These are phyloP conservation scores for Cercis canadensis DNA, from an alignment of 306 rosid species.

Conservation along the genomic window DNA sequence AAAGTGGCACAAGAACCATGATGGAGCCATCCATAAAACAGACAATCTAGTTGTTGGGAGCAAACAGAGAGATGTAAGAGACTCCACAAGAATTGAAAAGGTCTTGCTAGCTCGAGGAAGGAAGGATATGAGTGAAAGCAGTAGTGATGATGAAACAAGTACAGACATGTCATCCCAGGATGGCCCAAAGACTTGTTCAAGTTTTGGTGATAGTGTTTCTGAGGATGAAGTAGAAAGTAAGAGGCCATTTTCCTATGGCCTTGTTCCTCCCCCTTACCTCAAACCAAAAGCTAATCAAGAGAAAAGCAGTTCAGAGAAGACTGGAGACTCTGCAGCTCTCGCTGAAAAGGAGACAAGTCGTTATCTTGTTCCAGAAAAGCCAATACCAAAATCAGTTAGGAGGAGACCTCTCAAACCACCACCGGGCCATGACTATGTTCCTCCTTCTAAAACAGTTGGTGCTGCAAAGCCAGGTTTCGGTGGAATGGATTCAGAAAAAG, in stretches of 20 bases:
- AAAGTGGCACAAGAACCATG: constrained; percentile 31
- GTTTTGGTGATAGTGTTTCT: constrained; percentile 55
- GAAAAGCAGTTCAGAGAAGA: constrained; percentile 40
- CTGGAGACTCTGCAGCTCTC: constrained; percentile 18
- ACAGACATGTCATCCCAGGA: constrained; percentile 53
- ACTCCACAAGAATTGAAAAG: constrained; percentile 31
- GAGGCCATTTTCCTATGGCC: constrained; percentile 46
- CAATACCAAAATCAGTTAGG: constrained; percentile 73
- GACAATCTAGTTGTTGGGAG: constrained; percentile 27
- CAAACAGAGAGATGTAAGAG: constrained; percentile 1
- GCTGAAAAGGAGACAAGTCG: constrained; percentile 39
- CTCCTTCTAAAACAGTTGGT: constrained; percentile 3
- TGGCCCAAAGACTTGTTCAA: constrained; percentile 46
- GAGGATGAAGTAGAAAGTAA: constrained; percentile 59
- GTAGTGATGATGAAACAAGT: constrained; percentile 65
- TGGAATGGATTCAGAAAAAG: too few species aligned
- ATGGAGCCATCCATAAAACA: constrained; percentile 5
- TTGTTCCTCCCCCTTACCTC: constrained; percentile 72
- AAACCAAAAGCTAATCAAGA: constrained; percentile 45
- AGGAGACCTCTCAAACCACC: constrained; percentile 48
- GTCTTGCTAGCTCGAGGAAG: constrained; percentile 17
- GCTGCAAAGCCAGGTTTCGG: too few species aligned
- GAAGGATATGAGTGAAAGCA: constrained; percentile 33
- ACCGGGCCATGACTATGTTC: neutral
- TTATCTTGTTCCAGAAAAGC: constrained; percentile 38